These are phyloP conservation scores for Pichia deserticola DNA, from an alignment of 805 yeast species.

Conservation along the genomic window DNA sequence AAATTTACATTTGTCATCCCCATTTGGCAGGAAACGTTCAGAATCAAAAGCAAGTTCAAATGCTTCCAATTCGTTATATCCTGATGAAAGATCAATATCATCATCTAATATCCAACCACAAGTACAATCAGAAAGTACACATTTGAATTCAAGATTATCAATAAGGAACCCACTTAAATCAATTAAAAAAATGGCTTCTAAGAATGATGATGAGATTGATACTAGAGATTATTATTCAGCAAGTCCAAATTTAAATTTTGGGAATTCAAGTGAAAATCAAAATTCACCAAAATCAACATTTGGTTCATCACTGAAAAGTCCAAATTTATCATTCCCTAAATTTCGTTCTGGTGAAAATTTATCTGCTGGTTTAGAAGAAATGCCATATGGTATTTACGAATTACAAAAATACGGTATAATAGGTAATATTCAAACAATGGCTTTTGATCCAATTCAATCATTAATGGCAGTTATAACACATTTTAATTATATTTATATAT, in stretches of 20 bases:
- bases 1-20: slow-evolving; percentile 4
- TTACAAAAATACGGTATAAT: slow-evolving; percentile 46
- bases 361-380: slow-evolving; percentile 26
- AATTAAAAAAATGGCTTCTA: slow-evolving; percentile 8
- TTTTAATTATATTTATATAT: slow-evolving; percentile 62
- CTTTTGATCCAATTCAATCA: slow-evolving; percentile 85
- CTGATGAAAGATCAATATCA: not conserved
- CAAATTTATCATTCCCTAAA: slow-evolving; percentile 9
- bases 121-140: not conserved
- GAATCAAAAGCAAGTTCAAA: not conserved
- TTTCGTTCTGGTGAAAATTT: slow-evolving; percentile 17
- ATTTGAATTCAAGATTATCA: not conserved
- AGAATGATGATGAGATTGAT: slow-evolving; percentile 9
- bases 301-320: slow-evolving; percentile 1
- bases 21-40: slow-evolving; percentile 5
- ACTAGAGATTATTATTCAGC: slow-evolving; percentile 13
- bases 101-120: not conserved
- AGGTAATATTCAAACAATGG: slow-evolving; percentile 59
- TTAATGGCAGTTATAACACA: slow-evolving; percentile 75
- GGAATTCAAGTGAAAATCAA: slow-evolving; percentile 2
- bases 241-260: slow-evolving; percentile 14
- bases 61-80: not conserved
- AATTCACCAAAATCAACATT: not conserved
- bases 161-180: slow-evolving; percentile 9
- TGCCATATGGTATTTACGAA: slow-evolving; percentile 25